Conservation (phyloP, 2,329 filamentous ascomycete species). For the Helotiales sp. region DNA sequence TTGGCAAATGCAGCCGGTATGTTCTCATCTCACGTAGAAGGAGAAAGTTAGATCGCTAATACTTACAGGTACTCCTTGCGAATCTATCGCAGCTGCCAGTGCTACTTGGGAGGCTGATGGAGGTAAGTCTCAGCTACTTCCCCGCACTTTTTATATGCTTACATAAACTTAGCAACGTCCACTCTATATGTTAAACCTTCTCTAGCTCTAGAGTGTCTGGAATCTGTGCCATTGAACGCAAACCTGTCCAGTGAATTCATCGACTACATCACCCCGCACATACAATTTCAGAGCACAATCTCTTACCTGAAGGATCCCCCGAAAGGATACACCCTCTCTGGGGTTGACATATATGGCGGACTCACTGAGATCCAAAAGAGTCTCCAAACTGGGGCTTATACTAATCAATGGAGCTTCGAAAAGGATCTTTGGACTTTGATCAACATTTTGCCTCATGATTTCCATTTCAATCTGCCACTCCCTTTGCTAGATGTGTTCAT, state of each 20-base stretch:
- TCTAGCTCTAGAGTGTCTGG: slow-evolving; percentile 20
- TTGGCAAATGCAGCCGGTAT: background rate
- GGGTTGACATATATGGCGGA: slow-evolving; percentile 22
- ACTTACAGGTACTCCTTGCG: background rate
- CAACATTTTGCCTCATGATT: slow-evolving; percentile 59
- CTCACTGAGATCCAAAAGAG: slow-evolving; percentile 19
- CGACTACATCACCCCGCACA: slow-evolving; percentile 18
- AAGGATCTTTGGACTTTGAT: slow-evolving; percentile 17
- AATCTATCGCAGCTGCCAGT: background rate
- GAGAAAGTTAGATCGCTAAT: background rate
- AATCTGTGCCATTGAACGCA: slow-evolving; percentile 17
- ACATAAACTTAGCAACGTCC: background rate
- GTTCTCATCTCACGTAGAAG: background rate
- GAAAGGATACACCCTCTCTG: slow-evolving; percentile 14
- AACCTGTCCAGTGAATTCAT: slow-evolving; percentile 14
- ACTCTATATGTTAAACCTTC: background rate
- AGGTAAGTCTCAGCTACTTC: background rate
- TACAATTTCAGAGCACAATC: slow-evolving; percentile 21
- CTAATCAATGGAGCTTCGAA: slow-evolving; percentile 25
- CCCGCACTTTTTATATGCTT: background rate
- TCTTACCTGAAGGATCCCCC: slow-evolving; percentile 30
- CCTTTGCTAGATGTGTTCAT: slow-evolving; percentile 49
- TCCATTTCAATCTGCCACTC: slow-evolving; percentile 45
- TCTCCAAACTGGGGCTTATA: slow-evolving; percentile 15
- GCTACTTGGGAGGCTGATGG: background rate